Evolutionary conservation across 2,329 filamentous ascomycete genomes (phyloP).

Genomic region (Aspergillus luchuensis): DNA sequence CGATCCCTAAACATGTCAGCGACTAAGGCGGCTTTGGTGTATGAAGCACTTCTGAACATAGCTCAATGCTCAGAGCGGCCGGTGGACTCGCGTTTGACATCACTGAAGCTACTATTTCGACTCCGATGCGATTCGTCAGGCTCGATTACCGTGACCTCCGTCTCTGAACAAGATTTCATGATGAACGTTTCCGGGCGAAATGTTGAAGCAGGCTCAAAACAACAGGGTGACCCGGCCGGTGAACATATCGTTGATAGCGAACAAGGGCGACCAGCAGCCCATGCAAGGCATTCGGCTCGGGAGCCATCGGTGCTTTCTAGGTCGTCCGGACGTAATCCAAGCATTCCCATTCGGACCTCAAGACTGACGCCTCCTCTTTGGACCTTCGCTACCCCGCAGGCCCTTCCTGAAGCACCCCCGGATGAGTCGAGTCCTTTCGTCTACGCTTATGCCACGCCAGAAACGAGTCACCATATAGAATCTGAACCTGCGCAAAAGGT

Average conservation of each 20-base stretch:
- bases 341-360: slow-evolving; percentile 34
- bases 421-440: slow-evolving; percentile 52
- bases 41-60: slow-evolving; percentile 65
- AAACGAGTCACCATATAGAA: slow-evolving; percentile 33
- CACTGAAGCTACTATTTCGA: slow-evolving; percentile 78
- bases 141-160: slow-evolving; percentile 69
- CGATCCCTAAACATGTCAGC: slow-evolving; percentile 68
- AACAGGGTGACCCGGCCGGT: slow-evolving; percentile 43
- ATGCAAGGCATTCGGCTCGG: slow-evolving; percentile 35
- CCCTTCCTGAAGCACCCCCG: slow-evolving; percentile 57
- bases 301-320: slow-evolving; percentile 36
- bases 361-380: slow-evolving; percentile 53
- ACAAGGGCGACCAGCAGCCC: slow-evolving; percentile 30
- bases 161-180: slow-evolving; percentile 71
- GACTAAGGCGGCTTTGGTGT: slow-evolving; percentile 64
- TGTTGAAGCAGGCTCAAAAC: slow-evolving; percentile 51
- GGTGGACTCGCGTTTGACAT: slow-evolving; percentile 69
- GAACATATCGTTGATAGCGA: slow-evolving; percentile 42
- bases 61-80: slow-evolving; percentile 63
- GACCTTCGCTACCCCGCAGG: slow-evolving; percentile 58
- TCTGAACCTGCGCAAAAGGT: slow-evolving; percentile 37
- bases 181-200: slow-evolving; percentile 71
- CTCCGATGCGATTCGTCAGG: slow-evolving; percentile 80
- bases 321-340: slow-evolving; percentile 36
- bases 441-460: slow-evolving; percentile 50